A percentile compares a stretch with the other conserved stretches of the same genome.
Evolutionary conservation across 305 asterid species (phyloP).

Genomic region (Fraxinus angustifolia): DNA sequence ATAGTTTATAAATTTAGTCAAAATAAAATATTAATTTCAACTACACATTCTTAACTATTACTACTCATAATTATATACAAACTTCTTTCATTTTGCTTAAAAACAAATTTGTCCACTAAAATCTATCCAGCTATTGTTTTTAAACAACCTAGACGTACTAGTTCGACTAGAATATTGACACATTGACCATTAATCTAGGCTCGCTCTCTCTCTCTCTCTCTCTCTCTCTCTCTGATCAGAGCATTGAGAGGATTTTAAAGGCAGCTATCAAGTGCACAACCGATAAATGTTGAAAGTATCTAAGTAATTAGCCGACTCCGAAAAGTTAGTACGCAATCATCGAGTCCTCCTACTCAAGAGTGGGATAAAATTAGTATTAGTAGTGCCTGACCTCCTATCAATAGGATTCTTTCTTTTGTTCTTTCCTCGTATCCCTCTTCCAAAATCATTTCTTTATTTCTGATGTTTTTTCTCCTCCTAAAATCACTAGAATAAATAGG

Average conservation of each 20-base stretch:
- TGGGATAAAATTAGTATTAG: slow-evolving; percentile 45
- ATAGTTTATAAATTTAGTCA: not conserved
- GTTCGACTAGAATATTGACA: not conserved
- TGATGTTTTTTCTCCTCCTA: not conserved
- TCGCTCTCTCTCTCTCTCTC: not conserved
- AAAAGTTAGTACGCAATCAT: no score
- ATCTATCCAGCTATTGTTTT: not conserved
- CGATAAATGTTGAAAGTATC: not conserved
- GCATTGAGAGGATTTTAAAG: not conserved
- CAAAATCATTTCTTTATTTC: slow-evolving; percentile 17
- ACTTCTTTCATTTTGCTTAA: not conserved
- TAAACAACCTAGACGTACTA: not conserved
- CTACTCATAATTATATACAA: not conserved
- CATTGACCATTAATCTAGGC: not conserved
- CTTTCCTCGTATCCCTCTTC: slow-evolving; percentile 32
- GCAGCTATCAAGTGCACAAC: not conserved
- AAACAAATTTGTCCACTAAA: not conserved
- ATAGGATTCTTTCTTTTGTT: slow-evolving; percentile 12
- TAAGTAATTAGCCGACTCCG: slow-evolving; percentile 20
- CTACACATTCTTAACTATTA: slow-evolving; percentile 12
- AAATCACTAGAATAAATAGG: slow-evolving; percentile 15
- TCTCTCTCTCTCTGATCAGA: not conserved
- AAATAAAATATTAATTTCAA: not conserved
- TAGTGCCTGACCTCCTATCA: slow-evolving; percentile 48
- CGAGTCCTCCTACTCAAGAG: slow-evolving; percentile 2